Evolutionary conservation across 768 basidiomycete species (phyloP), one percentile per base, ranked within the genome.

Genomic region (Mycena alexandri): DNA sequence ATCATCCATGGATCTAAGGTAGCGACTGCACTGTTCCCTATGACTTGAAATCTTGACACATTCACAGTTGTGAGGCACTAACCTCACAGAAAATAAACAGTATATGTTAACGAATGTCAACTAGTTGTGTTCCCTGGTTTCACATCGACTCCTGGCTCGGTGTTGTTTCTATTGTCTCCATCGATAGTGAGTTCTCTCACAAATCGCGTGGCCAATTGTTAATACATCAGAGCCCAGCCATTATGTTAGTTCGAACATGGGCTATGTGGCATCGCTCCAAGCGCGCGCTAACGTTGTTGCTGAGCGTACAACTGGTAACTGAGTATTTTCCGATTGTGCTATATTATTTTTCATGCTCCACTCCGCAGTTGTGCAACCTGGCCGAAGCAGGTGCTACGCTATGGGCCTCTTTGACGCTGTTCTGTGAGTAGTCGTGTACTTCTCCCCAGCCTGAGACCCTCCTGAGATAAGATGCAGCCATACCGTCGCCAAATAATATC

Each of bases 211-310:
- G n/a, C n/a, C n/a, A n/a, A n/a, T n/a, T n/a, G n/a, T n/a, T n/a
- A n/a, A n/a, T n/a, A n/a, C n/a, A n/a, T n/a, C n/a, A n/a, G n/a
- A n/a, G n/a, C n/a, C 33, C 14, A 52, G 50, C 50, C 10, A 52
- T 52, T 16, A 52, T 52, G 50, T 33, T 52, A 17, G 16, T 52
- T 19, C 50, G 50, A 12, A 14, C 24, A 52, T 52, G 50, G 50
- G 50, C 50, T 19, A 52, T 52, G 50, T 52, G 50, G 50, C 50
- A 52, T 25, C 50, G 50, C 19, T 52, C 50, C 24, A 52, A 52
- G 50, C 22, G 25, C 8, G 33, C 13, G 13, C 50, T 52, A 2
- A 17, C 29, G 8, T 33, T 52, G 6, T 29, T 52, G 25, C 25
- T 52, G 50, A 52, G 24, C 6, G 24, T 52, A 6, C 50, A 52